Conservation (phyloP, 768 basidiomycete genomes). For the Amanita pseudoporphyria region DNA sequence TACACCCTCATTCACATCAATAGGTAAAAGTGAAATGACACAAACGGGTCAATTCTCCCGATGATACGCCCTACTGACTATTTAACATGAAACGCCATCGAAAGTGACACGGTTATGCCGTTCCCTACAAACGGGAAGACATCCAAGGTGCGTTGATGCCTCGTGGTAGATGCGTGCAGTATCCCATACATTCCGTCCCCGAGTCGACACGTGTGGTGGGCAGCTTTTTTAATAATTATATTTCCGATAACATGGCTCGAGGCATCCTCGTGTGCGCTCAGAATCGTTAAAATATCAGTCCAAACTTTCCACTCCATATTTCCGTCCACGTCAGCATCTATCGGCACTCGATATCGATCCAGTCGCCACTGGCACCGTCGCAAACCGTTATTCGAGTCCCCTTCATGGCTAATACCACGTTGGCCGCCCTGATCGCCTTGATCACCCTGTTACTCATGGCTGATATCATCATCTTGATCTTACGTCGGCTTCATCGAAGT, state of each 20-base stretch:
- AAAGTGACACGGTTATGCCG: too few species aligned
- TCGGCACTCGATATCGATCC: neutral
- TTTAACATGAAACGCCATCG: too few species aligned
- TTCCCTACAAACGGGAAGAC: neutral
- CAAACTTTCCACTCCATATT: constrained; percentile 3
- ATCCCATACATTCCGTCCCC: neutral
- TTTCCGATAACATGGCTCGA: constrained; percentile 4
- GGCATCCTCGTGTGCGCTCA: constrained; percentile 10
- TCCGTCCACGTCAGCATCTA: constrained; percentile 3
- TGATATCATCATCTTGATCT: constrained; percentile 19
- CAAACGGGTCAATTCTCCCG: too few species aligned
- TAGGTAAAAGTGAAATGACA: too few species aligned
- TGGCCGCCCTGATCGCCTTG: constrained; percentile 17
- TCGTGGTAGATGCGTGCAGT: constrained; percentile 16
- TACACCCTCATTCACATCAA: too few species aligned
- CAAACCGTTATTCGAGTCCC: neutral
- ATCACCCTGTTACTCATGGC: constrained; percentile 21
- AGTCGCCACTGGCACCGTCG: neutral
- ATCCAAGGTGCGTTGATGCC: constrained; percentile 7
- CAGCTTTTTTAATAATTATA: neutral
- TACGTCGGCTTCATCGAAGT: constrained; percentile 6
- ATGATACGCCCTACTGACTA: too few species aligned
- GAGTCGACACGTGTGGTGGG: neutral
- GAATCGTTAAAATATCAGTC: constrained; percentile 2
- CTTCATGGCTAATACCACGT: neutral